These are phyloP conservation scores for Starmera caribaea DNA, from an alignment of 805 yeast species.

Conservation along the genomic window DNA sequence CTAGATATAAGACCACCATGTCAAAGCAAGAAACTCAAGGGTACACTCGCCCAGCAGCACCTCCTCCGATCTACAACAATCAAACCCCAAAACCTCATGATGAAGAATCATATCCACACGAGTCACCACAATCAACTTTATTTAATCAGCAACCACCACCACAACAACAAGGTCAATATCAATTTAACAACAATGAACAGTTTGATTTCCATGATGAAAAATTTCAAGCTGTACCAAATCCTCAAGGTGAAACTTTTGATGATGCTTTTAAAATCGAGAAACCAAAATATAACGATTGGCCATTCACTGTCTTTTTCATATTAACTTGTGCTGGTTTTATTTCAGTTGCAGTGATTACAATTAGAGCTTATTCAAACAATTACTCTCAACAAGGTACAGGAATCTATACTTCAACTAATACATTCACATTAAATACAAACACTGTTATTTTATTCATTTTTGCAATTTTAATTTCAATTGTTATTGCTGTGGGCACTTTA, in stretches of 20 bases:
- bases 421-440: conserved; percentile 66
- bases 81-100: too few relatives aligned
- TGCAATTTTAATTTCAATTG: conserved; percentile 49
- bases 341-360: conserved; percentile 58
- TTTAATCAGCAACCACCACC: conserved; percentile 2
- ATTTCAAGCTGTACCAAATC: conserved; percentile 25
- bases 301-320: conserved; percentile 47
- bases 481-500: conserved; percentile 47
- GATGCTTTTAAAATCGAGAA: conserved; percentile 57
- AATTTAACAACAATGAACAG: conserved; percentile 3
- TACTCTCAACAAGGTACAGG: conserved; percentile 51
- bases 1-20: too few relatives aligned
- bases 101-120: neutral
- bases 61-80: too few relatives aligned
- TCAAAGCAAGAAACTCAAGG: too few relatives aligned
- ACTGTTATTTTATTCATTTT: conserved; percentile 64
- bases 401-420: conserved; percentile 41
- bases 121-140: neutral
- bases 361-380: conserved; percentile 52
- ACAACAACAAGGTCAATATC: neutral
- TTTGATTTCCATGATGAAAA: conserved; percentile 14
- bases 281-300: conserved; percentile 65
- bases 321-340: conserved; percentile 53
- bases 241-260: conserved; percentile 41
- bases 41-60: too few relatives aligned